Evolutionary conservation across 192 early-diverging fungal genomes (phyloP).

Genomic region (Entophlyctis luteolus): DNA sequence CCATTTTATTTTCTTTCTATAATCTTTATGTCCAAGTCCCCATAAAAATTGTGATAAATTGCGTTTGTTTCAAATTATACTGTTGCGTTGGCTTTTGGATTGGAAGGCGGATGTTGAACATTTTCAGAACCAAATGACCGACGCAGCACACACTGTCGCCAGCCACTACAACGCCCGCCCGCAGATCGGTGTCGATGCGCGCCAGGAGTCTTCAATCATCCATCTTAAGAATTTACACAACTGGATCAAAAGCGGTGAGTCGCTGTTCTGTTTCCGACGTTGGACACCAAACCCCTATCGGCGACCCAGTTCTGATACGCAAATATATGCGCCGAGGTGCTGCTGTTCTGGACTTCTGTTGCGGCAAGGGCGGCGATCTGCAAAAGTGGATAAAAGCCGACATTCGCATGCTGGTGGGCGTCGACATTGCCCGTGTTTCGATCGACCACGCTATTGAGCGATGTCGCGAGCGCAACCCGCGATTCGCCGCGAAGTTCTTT

Average conservation of each 20-base stretch:
- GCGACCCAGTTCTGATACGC: conserved; percentile 69
- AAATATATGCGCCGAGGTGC: conserved; percentile 52
- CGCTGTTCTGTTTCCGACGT: neutral
- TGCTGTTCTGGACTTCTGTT: conserved; percentile 82
- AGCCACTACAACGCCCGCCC: conserved; percentile 64
- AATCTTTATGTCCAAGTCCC: no score
- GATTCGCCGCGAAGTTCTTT: conserved; percentile 73
- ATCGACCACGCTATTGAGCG: conserved; percentile 75
- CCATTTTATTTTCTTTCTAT: no score
- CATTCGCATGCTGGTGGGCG: conserved; percentile 73
- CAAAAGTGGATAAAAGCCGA: conserved; percentile 57
- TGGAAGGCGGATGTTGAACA: neutral
- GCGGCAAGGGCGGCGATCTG: conserved; percentile 59
- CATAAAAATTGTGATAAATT: no score
- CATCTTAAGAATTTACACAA: conserved; percentile 91
- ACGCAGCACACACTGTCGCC: conserved; percentile 16
- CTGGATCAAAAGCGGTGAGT: conserved; percentile 78
- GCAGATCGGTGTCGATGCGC: conserved; percentile 67
- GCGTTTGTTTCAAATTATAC: no score
- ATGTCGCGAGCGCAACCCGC: conserved; percentile 53
- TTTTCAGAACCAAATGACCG: neutral
- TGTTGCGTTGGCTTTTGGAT: no score
- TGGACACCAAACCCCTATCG: neutral
- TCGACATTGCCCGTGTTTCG: conserved; percentile 86
- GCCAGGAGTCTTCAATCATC: conserved; percentile 80